Conservation (phyloP, 306 rosid genomes). For the Corylus heterophylla region DNA sequence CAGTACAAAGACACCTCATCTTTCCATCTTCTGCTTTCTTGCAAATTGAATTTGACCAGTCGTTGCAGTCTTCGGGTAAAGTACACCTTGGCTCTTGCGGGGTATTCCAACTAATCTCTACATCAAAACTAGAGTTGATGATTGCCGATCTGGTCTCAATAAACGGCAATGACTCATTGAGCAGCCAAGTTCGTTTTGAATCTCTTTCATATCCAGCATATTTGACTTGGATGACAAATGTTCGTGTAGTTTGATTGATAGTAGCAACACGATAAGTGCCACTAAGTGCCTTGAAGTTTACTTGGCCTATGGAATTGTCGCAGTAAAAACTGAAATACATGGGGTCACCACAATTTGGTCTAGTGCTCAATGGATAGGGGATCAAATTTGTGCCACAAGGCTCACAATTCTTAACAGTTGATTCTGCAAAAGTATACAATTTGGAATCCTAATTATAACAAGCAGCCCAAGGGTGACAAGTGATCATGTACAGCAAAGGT, state of each 20-base stretch:
- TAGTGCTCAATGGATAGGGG: conserved; percentile 57
- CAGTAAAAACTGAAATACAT: conserved; percentile 34
- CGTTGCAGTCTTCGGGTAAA: conserved; percentile 8
- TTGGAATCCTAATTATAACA: not conserved
- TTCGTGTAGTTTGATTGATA: not conserved
- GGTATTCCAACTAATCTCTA: conserved; percentile 21
- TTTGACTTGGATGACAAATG: conserved; percentile 1
- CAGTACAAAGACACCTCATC: conserved; percentile 37
- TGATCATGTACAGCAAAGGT: no score
- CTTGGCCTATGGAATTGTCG: not conserved
- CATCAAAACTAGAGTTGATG: no score
- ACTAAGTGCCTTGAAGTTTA: conserved; percentile 19
- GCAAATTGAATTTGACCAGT: conserved; percentile 47
- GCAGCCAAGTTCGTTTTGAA: not conserved
- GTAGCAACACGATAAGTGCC: conserved; percentile 4
- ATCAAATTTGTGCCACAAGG: conserved; percentile 46
- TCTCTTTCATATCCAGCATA: not conserved
- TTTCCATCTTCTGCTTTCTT: not conserved
- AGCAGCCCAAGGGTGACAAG: no score
- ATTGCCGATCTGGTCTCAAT: not conserved
- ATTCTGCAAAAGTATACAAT: conserved; percentile 27
- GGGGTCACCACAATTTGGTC: conserved; percentile 47
- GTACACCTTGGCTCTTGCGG: conserved; percentile 35
- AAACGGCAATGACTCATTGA: conserved; percentile 9
- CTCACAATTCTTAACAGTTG: conserved; percentile 27